Percentiles rank a stretch among this genome's conserved stretches.
Evolutionary conservation across 1,284 basidiomycete species (phyloP).

Genomic region (Phlebopus sp.): DNA sequence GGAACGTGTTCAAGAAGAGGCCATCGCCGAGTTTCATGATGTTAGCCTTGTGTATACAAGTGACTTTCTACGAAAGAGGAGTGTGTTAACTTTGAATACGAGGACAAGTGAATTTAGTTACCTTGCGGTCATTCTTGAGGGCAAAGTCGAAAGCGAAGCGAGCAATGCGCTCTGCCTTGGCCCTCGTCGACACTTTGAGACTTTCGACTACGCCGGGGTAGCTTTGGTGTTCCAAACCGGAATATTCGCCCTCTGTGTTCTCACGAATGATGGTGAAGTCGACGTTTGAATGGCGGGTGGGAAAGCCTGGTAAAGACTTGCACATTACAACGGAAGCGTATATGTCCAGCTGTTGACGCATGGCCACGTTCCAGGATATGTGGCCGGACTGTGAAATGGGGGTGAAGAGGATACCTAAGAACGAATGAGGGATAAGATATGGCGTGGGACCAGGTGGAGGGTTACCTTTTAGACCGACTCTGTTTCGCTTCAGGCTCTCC

Average conservation of each 20-base stretch:
- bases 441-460: background rate
- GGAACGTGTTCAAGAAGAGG: constrained; percentile 99
- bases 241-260: constrained; percentile 99
- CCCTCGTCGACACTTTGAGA: constrained; percentile 95
- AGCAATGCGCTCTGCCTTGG: constrained; percentile 95
- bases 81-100: constrained; percentile 9
- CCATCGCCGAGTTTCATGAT: constrained; percentile 99
- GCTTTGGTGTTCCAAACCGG: constrained; percentile 96
- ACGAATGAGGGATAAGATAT: constrained; percentile 2
- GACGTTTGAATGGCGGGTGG: constrained; percentile 94
- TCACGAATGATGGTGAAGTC: constrained; percentile 99
- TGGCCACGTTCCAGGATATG: constrained; percentile 99
- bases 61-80: constrained; percentile 77
- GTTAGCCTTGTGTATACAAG: constrained; percentile 99
- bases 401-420: constrained; percentile 93
- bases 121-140: constrained; percentile 97
- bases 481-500: constrained; percentile 95
- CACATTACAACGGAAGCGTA: constrained; percentile 98
- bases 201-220: constrained; percentile 99
- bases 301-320: constrained; percentile 97
- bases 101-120: constrained; percentile 27
- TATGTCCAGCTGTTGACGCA: constrained; percentile 99
- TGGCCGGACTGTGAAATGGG: constrained; percentile 96
- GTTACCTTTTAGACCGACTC: constrained; percentile 95
- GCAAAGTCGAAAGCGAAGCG: constrained; percentile 99